phyloP scores from a whole-genome alignment of 2,329 filamentous ascomycete genomes.

The Alternaria triticina region DNA sequence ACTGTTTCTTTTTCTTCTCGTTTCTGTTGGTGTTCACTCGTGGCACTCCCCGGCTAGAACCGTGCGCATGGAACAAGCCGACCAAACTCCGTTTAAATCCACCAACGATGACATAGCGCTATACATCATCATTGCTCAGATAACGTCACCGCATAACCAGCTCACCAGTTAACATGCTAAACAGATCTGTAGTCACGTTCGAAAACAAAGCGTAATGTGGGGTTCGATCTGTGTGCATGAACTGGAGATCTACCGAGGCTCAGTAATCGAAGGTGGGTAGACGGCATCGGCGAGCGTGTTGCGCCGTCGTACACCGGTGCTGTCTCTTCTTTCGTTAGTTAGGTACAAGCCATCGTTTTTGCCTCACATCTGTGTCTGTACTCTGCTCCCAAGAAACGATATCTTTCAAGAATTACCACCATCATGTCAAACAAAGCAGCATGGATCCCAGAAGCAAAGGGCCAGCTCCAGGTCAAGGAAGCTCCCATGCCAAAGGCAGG shows the following conservation, averaged over 20 bases:
- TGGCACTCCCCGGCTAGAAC: neutral
- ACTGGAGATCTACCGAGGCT: neutral
- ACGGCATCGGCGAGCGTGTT: neutral
- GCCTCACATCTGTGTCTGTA: neutral
- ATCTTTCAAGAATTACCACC: neutral
- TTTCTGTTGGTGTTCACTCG: neutral
- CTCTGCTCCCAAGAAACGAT: neutral
- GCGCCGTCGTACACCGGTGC: neutral
- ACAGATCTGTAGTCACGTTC: neutral
- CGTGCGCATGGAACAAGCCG: neutral
- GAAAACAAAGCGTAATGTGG: neutral
- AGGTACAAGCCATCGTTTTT: neutral
- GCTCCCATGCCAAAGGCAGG: slow-evolving; percentile 36
- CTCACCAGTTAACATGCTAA: neutral
- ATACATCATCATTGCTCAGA: slow-evolving; percentile 2
- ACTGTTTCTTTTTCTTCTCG: neutral
- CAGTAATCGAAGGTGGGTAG: neutral
- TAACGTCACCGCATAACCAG: neutral
- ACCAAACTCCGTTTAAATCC: slow-evolving; percentile 2
- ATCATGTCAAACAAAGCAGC: slow-evolving; percentile 44
- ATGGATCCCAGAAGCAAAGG: slow-evolving; percentile 39
- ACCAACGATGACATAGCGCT: slow-evolving; percentile 1
- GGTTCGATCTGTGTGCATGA: neutral
- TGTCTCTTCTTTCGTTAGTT: neutral
- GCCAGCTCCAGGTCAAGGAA: slow-evolving; percentile 37